A percentile compares a stretch with the other conserved stretches of the same genome.
Conservation (phyloP, 371 early-diverging fungal species). For the Homolaphlyctis polyrhiza region DNA sequence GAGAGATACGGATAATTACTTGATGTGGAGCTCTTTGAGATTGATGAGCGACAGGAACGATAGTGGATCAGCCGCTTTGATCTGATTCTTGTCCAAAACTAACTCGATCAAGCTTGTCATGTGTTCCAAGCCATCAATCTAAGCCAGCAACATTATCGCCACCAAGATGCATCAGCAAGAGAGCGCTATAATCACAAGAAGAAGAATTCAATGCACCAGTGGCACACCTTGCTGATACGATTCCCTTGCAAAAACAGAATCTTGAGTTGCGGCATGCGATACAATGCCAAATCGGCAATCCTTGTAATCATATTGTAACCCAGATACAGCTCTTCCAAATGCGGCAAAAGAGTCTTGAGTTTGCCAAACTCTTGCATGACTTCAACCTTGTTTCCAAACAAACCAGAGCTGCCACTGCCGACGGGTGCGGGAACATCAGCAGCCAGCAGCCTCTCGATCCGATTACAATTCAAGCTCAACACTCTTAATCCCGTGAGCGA, state of each 20-base stretch:
- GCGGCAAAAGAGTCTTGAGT: slow-evolving; percentile 24
- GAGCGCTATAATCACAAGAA: too few species aligned
- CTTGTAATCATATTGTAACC: slow-evolving; percentile 36
- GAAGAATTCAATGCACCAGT: background rate
- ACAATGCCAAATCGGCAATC: slow-evolving; percentile 42
- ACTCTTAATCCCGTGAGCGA: slow-evolving; percentile 27
- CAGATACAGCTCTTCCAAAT: slow-evolving; percentile 45
- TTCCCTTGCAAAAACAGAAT: slow-evolving; percentile 42
- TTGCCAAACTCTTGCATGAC: slow-evolving; percentile 8
- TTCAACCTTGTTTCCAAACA: slow-evolving; percentile 2
- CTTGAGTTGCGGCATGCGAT: slow-evolving; percentile 35
- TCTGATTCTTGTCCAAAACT: slow-evolving; percentile 50
- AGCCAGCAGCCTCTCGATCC: slow-evolving; percentile 37
- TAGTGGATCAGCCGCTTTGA: slow-evolving; percentile 37
- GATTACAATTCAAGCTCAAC: slow-evolving; percentile 39
- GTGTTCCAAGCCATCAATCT: slow-evolving; percentile 52
- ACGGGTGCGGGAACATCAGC: slow-evolving; percentile 24
- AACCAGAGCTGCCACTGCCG: slow-evolving; percentile 12
- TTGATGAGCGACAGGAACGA: slow-evolving; percentile 42
- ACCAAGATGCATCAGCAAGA: too few species aligned
- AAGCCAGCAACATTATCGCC: background rate
- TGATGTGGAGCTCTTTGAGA: slow-evolving; percentile 43
- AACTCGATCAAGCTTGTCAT: slow-evolving; percentile 42
- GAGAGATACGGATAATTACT: slow-evolving; percentile 24
- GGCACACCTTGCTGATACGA: slow-evolving; percentile 34